Conservation (phyloP, 176 grass and related monocot species). For the Chrysopogon serrulatus region DNA sequence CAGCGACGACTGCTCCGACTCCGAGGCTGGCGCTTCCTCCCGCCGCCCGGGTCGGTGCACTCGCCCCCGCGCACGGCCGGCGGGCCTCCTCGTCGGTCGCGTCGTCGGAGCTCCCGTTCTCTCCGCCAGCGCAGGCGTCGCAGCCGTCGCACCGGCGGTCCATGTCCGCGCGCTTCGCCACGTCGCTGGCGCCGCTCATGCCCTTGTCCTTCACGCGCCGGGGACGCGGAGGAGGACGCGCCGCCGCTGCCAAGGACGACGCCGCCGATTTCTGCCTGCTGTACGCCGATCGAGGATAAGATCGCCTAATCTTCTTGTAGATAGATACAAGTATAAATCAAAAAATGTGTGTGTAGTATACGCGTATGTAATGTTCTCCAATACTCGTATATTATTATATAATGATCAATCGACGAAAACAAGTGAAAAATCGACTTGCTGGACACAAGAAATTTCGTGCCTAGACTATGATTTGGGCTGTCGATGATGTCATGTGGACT, state of each 20-base stretch:
- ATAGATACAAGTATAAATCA: neutral
- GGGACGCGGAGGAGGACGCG: neutral
- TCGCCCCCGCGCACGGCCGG: neutral
- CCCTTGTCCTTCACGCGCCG: constrained; percentile 12
- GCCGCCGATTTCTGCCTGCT: constrained; percentile 14
- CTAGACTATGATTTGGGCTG: no score
- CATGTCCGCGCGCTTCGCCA: constrained; percentile 39
- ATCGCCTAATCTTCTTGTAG: neutral
- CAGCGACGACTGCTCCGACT: neutral
- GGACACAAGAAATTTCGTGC: no score
- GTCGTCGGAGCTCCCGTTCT: no score
- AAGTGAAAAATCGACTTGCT: no score
- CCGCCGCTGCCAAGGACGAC: constrained; percentile 10
- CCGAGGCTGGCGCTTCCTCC: constrained; percentile 28
- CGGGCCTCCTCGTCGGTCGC: constrained; percentile 45
- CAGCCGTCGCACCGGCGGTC: constrained; percentile 18
- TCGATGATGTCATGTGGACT: no score
- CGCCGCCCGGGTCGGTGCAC: neutral
- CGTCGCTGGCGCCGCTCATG: constrained; percentile 19
- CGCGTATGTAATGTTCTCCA: no score
- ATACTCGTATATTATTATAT: no score
- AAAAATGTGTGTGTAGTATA: neutral
- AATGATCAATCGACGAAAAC: no score
- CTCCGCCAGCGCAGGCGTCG: neutral
- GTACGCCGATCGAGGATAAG: constrained; percentile 3